Conservation (phyloP, 106 monocot genomes). For the Xerophyta viscosa region DNA sequence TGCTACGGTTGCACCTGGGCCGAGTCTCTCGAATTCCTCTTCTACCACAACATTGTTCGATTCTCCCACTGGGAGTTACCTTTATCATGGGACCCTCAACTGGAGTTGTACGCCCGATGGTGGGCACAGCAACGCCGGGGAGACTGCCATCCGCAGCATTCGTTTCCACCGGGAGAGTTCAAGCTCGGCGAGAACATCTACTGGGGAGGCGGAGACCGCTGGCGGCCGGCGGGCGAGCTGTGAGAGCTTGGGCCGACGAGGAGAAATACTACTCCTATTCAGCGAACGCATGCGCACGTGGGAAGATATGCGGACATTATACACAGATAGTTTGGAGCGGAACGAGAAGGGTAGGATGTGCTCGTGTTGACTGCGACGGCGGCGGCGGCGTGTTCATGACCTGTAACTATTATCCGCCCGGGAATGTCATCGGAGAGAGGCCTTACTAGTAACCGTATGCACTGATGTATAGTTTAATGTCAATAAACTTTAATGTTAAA, state of each 20-base stretch:
- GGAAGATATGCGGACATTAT: slow-evolving; percentile 33
- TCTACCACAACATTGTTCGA: slow-evolving; percentile 44
- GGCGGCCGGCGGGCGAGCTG: slow-evolving; percentile 24
- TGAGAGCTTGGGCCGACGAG: slow-evolving; percentile 26
- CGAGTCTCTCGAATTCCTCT: slow-evolving; percentile 43
- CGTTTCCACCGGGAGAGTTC: slow-evolving; percentile 47
- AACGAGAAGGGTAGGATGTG: slow-evolving; percentile 30
- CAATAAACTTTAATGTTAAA: no score
- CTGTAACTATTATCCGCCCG: slow-evolving; percentile 36
- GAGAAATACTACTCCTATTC: slow-evolving; percentile 20
- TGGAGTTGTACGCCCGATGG: slow-evolving; percentile 28
- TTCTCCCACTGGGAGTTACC: slow-evolving; percentile 34
- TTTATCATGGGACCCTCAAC: slow-evolving; percentile 35
- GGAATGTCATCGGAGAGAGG: slow-evolving; percentile 17
- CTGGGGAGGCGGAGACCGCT: slow-evolving; percentile 22
- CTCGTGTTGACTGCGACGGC: slow-evolving; percentile 20
- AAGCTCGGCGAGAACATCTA: slow-evolving; percentile 53
- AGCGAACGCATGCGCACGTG: slow-evolving; percentile 21
- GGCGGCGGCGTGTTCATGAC: slow-evolving; percentile 30
- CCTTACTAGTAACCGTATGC: slow-evolving; percentile 20
- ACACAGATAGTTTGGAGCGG: slow-evolving; percentile 43
- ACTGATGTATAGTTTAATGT: no score
- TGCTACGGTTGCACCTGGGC: slow-evolving; percentile 33
- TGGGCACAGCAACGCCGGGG: slow-evolving; percentile 28
- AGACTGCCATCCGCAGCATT: slow-evolving; percentile 36